Evolutionary conservation across 2,329 filamentous ascomycete species (phyloP).

Genomic region (Chaetothyriales sp.): DNA sequence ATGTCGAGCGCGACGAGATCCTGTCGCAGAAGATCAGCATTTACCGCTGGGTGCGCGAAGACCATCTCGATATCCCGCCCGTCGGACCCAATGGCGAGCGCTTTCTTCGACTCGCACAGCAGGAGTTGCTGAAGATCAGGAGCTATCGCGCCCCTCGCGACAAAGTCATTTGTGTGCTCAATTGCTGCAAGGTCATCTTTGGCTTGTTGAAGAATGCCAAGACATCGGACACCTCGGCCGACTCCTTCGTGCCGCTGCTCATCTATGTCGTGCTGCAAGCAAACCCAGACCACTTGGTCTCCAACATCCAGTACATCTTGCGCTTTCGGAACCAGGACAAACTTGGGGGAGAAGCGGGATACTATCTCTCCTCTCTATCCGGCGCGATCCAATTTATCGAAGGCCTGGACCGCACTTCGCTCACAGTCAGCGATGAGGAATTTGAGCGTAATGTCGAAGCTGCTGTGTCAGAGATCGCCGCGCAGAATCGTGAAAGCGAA

Average conservation of each 20-base stretch:
- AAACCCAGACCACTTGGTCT: constrained; percentile 88
- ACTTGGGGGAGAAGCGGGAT: constrained; percentile 90
- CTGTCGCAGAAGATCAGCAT: constrained; percentile 92
- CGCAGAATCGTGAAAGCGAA: constrained; percentile 58
- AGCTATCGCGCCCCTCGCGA: constrained; percentile 93
- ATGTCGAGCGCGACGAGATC: constrained; percentile 93
- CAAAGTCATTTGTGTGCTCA: constrained; percentile 95
- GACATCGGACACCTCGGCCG: constrained; percentile 74
- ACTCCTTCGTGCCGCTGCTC: constrained; percentile 86
- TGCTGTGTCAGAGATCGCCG: constrained; percentile 87
- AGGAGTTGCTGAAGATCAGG: constrained; percentile 92
- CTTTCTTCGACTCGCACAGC: constrained; percentile 78
- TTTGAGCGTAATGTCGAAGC: constrained; percentile 95
- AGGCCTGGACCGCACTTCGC: constrained; percentile 80
- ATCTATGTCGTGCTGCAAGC: constrained; percentile 93
- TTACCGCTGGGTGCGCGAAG: constrained; percentile 86
- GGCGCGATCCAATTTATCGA: constrained; percentile 95
- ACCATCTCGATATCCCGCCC: constrained; percentile 81
- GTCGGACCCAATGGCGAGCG: constrained; percentile 75
- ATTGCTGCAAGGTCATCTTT: constrained; percentile 99
- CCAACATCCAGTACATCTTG: constrained; percentile 95
- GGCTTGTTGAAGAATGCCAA: constrained; percentile 84
- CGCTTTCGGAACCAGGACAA: constrained; percentile 97
- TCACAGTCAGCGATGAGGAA: constrained; percentile 88
- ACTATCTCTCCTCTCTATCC: constrained; percentile 80